Base-by-base conservation (phyloP, 768 basidiomycete genomes). In the Tricholoma furcatifolium region DNA sequence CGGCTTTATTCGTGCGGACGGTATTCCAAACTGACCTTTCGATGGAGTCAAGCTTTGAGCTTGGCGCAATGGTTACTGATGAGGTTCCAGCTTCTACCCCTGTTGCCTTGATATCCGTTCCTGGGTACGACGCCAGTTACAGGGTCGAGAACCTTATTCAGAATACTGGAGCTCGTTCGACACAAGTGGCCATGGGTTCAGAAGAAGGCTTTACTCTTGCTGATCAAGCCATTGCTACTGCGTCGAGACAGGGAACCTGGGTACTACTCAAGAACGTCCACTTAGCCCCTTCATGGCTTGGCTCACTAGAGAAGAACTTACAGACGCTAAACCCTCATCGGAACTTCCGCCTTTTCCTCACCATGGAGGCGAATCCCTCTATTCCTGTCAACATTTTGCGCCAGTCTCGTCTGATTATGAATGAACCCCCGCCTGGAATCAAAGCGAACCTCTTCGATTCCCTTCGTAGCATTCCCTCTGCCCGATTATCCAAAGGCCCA, bases 61-160 rank as follows among this genome's bases (percentile, higher is more conserved):
- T 99, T 23, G 78, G 80, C 17, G 67, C 70, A 8, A 87, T 98
- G 75, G 92, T 98, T 23, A 60, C 76, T 6, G 80, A 88, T 61
- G 93, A 98, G 65, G 81, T 94, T 30, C 78, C 81, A 3, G 80
- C 93, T 2, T 77, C 81, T 3, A 92, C 92, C 0, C 95, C 97
- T 1, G 73, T 98, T 21, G 91, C 93, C 3, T 75, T 99, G 44
- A 83, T 94, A 27, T 98, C 96, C 6, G 93, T 99, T 3, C 85
- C 92, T 2, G 97, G 97, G 14, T 96, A 97, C 64, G 97, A 99
- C 66, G 97, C 97, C n/a, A 96, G 94, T 68, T 98, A 95, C 68
- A 84, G 91, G 44, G 91, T 97, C 35, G 94, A 97, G 61, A 87
- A 86, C 59, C 80, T 96, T 39, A 84, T 94, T 58, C 84, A 87